Evolutionary conservation across 1,139 yeast genomes (phyloP), one percentile per base, ranked within the genome.

Genomic region (Diutina ranongensis): DNA sequence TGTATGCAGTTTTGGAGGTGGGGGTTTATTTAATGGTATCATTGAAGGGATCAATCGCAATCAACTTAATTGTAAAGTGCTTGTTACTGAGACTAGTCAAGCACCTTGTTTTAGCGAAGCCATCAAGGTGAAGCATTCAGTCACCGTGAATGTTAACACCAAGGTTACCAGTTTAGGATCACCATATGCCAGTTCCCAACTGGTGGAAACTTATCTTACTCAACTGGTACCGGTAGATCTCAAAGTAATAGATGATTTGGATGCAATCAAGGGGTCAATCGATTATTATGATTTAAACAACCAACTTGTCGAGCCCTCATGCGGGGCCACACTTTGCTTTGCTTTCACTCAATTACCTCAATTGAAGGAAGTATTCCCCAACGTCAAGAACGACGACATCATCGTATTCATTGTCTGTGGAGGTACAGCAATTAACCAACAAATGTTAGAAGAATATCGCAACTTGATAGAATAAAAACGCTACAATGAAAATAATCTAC

Each of bases 1-100:
- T 38, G 76, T 80, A 0, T 73, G 85, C 54, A 76, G 87, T 25
- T 78, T 78, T 45, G 92, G 89, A 8, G 92, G 89, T 4, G 89
- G 88, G 5, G 89, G 92, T 0, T 66, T 83, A 28, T 80, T 74
- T 61, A 70, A 72, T 54, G 92, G 92, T 0, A 61, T 82, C 4
- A 72, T 77, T 40, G 59, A 63, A 47, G 89, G 89, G 0, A 57
- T 81, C 48, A 59, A 65, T 41, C 61, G 66, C 40, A 61, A 72
- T 51, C 59, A 62, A 2, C 28, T 21, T 10, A 56, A 62, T 1
- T 62, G 78, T 1, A 56, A 78, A 13, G 76, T 78, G 1, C 70
- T 78, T 7, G 44, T 27, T 3, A 18, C 28, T 4, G 88, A 83
- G 57, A 77, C 88, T 0, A 55, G 59, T 13, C 80, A 83, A 25